Percentiles rank a stretch among this genome's conserved stretches.
Evolutionary conservation across 441 rosid genomes (phyloP).

Genomic region (Syzygium syzygioides): DNA sequence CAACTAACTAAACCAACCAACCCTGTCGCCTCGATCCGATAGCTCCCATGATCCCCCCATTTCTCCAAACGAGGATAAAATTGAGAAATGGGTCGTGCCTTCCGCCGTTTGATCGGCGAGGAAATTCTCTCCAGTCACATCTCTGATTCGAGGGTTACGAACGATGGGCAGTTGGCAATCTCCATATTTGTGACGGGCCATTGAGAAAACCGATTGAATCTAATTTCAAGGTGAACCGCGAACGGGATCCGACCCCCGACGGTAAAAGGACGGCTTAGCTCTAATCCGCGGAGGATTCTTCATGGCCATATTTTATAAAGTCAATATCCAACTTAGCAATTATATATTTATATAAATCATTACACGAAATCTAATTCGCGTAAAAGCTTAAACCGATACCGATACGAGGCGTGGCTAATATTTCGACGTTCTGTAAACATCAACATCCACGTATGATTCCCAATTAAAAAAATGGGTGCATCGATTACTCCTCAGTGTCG

Average conservation of each 20-base stretch:
- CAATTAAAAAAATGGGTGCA: no score
- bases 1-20: neutral
- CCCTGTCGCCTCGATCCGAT: neutral
- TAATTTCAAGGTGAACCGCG: neutral
- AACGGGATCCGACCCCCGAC: neutral
- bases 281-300: neutral
- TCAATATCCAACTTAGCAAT: neutral
- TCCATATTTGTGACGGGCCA: rapidly evolving
- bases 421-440: neutral
- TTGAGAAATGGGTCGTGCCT: neutral
- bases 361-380: neutral
- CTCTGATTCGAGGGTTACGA: neutral
- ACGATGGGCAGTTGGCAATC: rapidly evolving
- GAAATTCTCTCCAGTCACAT: neutral
- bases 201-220: neutral
- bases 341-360: neutral
- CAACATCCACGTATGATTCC: neutral
- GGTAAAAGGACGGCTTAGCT: neutral
- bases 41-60: neutral
- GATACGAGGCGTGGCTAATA: neutral
- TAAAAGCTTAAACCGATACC: neutral
- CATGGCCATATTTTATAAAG: neutral
- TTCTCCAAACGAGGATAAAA: neutral
- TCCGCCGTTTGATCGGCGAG: neutral
- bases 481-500: rapidly evolving